Evolutionary conservation across 805 yeast genomes (phyloP).

Genomic region (Schwanniomyces occidentalis): DNA sequence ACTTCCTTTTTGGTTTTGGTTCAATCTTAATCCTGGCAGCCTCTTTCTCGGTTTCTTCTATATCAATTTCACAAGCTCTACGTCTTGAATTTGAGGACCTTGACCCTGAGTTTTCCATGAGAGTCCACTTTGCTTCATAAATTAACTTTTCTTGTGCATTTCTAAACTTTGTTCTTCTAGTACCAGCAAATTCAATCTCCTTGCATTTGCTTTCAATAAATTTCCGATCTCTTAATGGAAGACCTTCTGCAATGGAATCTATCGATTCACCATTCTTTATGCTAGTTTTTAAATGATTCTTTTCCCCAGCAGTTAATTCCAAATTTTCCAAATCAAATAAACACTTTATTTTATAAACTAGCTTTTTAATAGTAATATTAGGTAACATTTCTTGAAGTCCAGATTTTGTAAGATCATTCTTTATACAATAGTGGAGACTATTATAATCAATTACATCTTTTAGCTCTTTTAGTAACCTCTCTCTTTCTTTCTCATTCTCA

Average conservation of each 20-base stretch:
- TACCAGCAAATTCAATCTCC: conserved; percentile 23
- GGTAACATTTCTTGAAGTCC: conserved; percentile 16
- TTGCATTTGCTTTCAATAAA: conserved; percentile 21
- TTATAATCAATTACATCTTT: conserved; percentile 6
- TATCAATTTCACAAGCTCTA: conserved; percentile 7
- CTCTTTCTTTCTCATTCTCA: background rate
- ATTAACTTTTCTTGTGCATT: conserved; percentile 30
- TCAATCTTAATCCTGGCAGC: conserved; percentile 6
- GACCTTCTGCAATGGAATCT: conserved; percentile 14
- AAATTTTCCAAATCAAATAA: conserved; percentile 1
- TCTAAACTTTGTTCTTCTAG: conserved; percentile 28
- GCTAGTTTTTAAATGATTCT: conserved; percentile 15
- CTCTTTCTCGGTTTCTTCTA: conserved; percentile 15
- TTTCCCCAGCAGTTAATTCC: conserved; percentile 28
- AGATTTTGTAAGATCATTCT: conserved; percentile 17
- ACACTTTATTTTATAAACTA: background rate
- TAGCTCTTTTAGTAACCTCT: background rate
- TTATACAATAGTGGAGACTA: conserved; percentile 11
- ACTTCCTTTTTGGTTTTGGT: conserved; percentile 7
- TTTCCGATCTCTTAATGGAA: conserved; percentile 24
- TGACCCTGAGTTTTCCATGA: conserved; percentile 5
- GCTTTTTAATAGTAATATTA: conserved; percentile 5
- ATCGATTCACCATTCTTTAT: conserved; percentile 13
- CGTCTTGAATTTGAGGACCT: conserved; percentile 10
- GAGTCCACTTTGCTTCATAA: conserved; percentile 42